These are phyloP conservation scores for Populus hybrid DNA, from an alignment of 441 rosid species.

Conservation along the genomic window DNA sequence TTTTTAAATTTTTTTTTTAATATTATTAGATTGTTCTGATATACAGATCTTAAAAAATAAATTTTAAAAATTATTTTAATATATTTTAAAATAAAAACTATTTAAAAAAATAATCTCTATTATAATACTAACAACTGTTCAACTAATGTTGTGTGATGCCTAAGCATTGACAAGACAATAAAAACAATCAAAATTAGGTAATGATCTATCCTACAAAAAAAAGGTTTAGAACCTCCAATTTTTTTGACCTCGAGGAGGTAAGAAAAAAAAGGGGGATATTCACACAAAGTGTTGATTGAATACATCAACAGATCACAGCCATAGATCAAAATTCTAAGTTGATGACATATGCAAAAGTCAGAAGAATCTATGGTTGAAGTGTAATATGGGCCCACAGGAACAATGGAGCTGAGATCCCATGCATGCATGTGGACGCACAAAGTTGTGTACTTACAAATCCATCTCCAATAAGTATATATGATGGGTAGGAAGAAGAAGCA, in stretches of 20 bases:
- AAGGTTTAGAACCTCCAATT: neutral
- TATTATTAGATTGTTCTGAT: too few relatives aligned
- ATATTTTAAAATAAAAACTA: too few relatives aligned
- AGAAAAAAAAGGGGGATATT: neutral
- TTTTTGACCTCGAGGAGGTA: neutral
- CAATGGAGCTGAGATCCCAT: neutral
- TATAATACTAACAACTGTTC: too few relatives aligned
- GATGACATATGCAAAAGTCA: neutral
- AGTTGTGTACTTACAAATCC: neutral
- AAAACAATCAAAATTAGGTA: neutral
- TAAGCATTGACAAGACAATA: neutral
- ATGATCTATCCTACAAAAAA: neutral
- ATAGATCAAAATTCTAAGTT: neutral
- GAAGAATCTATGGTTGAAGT: neutral
- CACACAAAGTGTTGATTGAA: neutral
- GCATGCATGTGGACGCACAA: conserved; percentile 2
- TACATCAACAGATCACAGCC: neutral
- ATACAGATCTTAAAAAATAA: too few relatives aligned
- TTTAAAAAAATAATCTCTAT: too few relatives aligned
- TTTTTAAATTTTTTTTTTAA: too few relatives aligned
- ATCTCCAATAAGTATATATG: neutral
- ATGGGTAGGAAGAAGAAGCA: neutral
- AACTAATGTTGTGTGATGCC: neutral
- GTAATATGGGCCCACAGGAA: neutral
- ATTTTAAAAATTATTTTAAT: too few relatives aligned